These are phyloP conservation scores for Penicillium sp. DNA, from an alignment of 2,329 filamentous ascomycete species.

Conservation along the genomic window DNA sequence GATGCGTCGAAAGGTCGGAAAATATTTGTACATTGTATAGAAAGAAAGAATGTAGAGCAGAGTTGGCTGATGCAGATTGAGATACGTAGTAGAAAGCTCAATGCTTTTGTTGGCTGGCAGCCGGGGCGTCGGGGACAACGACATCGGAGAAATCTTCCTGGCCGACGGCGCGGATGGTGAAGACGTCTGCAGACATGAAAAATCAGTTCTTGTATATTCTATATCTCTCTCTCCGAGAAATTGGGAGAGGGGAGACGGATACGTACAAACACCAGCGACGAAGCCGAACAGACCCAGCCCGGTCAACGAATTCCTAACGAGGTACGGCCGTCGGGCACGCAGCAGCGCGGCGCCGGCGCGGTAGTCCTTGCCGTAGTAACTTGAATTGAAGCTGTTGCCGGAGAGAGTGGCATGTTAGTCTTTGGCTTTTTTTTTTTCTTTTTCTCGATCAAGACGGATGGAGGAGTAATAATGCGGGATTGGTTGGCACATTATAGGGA, in stretches of 20 bases:
- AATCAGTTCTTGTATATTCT: background rate
- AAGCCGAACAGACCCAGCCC: conserved; percentile 72
- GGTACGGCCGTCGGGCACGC: conserved; percentile 84
- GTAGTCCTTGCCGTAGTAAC: conserved; percentile 88
- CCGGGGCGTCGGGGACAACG: conserved; percentile 69
- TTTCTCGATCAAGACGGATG: background rate
- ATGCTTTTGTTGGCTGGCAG: background rate
- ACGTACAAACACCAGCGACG: conserved; percentile 82
- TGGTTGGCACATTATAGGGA: background rate
- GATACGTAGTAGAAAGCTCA: background rate
- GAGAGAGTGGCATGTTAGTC: background rate
- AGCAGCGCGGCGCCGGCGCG: conserved; percentile 84
- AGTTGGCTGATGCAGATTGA: too few relatives aligned
- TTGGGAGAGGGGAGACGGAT: background rate
- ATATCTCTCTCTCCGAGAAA: too few relatives aligned
- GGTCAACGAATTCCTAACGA: conserved; percentile 82
- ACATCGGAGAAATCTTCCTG: conserved; percentile 98
- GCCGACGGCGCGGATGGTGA: conserved; percentile 77
- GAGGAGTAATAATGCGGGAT: conserved; percentile 9
- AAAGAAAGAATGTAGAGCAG: too few relatives aligned
- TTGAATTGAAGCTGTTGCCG: conserved; percentile 58
- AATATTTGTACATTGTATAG: conserved; percentile 2
- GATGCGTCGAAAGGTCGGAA: background rate
- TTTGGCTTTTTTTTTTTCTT: background rate
- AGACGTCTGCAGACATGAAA: conserved; percentile 52